These are phyloP conservation scores for Saitozyma podzolica DNA, from an alignment of 768 basidiomycete species.

Conservation along the genomic window DNA sequence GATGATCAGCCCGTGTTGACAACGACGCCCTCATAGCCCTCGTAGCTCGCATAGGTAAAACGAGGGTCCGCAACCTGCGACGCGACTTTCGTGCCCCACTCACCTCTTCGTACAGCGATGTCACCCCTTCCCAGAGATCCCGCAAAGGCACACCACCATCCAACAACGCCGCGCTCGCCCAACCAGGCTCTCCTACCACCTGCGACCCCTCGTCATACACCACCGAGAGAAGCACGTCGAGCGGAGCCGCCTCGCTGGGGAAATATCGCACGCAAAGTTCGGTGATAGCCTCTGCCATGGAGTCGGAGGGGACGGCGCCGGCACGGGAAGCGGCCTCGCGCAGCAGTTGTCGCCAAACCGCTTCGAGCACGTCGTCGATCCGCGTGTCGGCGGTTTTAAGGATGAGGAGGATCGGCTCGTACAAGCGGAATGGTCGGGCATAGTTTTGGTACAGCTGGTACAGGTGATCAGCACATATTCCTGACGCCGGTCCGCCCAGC, in stretches of 20 bases:
- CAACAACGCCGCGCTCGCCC: conserved; percentile 75
- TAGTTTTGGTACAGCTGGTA: conserved; percentile 80
- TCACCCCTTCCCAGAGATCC: conserved; percentile 67
- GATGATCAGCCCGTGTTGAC: conserved; percentile 59
- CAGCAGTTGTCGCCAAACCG: conserved; percentile 87
- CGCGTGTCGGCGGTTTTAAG: conserved; percentile 91
- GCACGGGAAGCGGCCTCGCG: conserved; percentile 58
- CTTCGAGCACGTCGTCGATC: conserved; percentile 74
- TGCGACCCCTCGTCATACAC: conserved; percentile 72
- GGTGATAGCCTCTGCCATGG: conserved; percentile 19
- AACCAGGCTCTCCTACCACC: conserved; percentile 66
- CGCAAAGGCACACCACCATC: conserved; percentile 78
- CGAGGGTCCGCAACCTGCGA: too few relatives aligned
- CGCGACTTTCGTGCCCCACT: conserved; percentile 2
- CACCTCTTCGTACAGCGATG: conserved; percentile 16
- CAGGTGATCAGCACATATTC: neutral
- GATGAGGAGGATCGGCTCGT: conserved; percentile 80
- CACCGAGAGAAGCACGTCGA: conserved; percentile 66
- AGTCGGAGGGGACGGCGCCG: conserved; percentile 6
- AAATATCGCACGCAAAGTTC: conserved; percentile 82
- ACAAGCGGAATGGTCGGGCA: conserved; percentile 80
- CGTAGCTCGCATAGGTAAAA: neutral
- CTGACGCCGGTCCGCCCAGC: neutral
- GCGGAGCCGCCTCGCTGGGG: conserved; percentile 61
- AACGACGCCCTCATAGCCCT: conserved; percentile 57